Percentiles rank a stretch among this genome's conserved stretches.
phyloP scores from a whole-genome alignment of 139 green algal genomes.

The Limnomonas spitsbergensis region DNA sequence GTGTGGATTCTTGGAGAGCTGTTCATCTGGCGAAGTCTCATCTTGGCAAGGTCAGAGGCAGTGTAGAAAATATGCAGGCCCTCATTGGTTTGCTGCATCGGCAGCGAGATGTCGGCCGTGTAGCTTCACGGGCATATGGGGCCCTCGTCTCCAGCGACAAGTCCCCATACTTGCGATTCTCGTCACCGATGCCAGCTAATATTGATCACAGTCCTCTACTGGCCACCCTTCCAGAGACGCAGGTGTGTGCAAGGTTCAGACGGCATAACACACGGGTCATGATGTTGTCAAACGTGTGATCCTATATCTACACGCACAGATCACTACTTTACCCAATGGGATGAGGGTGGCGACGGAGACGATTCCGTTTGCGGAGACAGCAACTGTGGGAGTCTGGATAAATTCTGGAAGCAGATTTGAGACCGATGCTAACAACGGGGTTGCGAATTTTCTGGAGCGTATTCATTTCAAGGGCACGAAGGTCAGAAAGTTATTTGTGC shows the following conservation, averaged over 20 bases:
- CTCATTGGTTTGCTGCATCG: background rate
- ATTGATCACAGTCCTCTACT: slow-evolving; percentile 65
- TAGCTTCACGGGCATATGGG: background rate
- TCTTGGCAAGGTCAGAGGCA: too few relatives aligned
- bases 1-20: too few relatives aligned
- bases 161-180: slow-evolving; percentile 73
- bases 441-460: slow-evolving; percentile 97
- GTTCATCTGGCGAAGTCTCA: too few relatives aligned
- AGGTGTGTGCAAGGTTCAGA: too few relatives aligned
- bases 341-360: slow-evolving; percentile 88
- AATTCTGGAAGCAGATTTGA: slow-evolving; percentile 93
- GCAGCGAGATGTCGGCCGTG: background rate
- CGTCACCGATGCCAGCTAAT: slow-evolving; percentile 57
- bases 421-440: slow-evolving; percentile 86
- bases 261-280: too few relatives aligned
- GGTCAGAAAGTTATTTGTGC: slow-evolving; percentile 41
- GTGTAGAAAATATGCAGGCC: background rate
- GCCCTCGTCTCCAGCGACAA: background rate
- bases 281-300: too few relatives aligned
- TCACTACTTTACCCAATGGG: slow-evolving; percentile 88
- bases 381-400: slow-evolving; percentile 96
- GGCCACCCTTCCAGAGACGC: slow-evolving; percentile 69
- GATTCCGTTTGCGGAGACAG: slow-evolving; percentile 78
- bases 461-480: slow-evolving; percentile 98
- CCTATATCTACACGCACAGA: too few relatives aligned